Conservation (phyloP, 2,329 filamentous ascomycete genomes). For the Colletotrichum musae region DNA sequence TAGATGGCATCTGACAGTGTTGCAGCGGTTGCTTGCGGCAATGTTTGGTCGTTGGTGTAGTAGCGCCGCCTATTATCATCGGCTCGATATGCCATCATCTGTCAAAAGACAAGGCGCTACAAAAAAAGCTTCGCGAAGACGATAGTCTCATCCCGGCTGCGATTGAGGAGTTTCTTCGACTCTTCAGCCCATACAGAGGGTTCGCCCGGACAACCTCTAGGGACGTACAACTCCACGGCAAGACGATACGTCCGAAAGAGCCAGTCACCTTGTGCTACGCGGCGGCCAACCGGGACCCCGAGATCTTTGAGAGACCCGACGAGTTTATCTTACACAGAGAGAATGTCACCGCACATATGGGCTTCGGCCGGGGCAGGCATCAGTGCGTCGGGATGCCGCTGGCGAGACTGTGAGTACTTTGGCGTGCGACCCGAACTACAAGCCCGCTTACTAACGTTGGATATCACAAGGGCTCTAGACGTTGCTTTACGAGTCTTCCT, state of each 20-base stretch:
- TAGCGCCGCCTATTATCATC: conserved; percentile 42
- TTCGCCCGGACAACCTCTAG: conserved; percentile 40
- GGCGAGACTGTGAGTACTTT: conserved; percentile 39
- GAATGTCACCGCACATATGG: conserved; percentile 42
- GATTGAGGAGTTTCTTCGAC: conserved; percentile 43
- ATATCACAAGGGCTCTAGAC: conserved; percentile 23
- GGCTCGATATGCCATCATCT: conserved; percentile 44
- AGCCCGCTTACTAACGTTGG: too few species aligned
- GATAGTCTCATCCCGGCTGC: conserved; percentile 43
- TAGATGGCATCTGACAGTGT: conserved; percentile 7
- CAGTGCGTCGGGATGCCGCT: conserved; percentile 44
- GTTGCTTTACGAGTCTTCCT: conserved; percentile 39
- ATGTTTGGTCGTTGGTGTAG: conserved; percentile 42
- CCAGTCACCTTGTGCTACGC: conserved; percentile 43
- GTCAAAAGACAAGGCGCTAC: conserved; percentile 39
- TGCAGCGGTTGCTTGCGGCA: conserved; percentile 43
- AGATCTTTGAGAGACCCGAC: conserved; percentile 42
- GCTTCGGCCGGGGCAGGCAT: conserved; percentile 43
- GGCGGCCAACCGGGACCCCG: conserved; percentile 43
- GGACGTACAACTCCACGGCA: conserved; percentile 37
- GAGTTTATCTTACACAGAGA: conserved; percentile 42
- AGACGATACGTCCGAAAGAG: conserved; percentile 38
- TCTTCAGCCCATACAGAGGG: conserved; percentile 44
- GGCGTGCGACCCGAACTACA: too few species aligned
- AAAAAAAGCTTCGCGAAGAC: conserved; percentile 38